Evolutionary conservation across 1,284 basidiomycete genomes (phyloP).

Genomic region (Puccinia novopanici): DNA sequence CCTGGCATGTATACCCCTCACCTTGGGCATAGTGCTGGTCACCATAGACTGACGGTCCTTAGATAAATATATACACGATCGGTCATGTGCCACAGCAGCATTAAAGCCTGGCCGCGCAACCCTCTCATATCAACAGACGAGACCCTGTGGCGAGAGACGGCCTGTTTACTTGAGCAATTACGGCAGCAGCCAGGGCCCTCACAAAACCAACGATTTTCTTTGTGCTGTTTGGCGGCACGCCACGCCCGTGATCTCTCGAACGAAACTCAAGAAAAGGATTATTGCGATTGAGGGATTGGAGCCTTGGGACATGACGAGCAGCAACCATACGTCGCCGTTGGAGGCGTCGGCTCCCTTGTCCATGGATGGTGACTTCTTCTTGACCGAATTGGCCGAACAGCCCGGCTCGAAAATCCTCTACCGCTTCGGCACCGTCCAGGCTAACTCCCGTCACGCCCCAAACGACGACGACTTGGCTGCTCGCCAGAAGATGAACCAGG

Average conservation of each 20-base stretch:
- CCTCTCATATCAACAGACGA: slow-evolving; percentile 9
- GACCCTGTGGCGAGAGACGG: not conserved
- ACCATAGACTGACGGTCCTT: not conserved
- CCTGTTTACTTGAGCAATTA: too few species aligned
- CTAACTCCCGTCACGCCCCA: slow-evolving; percentile 21
- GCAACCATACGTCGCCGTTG: not conserved
- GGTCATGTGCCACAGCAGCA: slow-evolving; percentile 2
- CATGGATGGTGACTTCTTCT: slow-evolving; percentile 17
- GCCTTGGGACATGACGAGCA: not conserved
- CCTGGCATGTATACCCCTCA: too few species aligned
- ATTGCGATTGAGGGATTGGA: too few species aligned
- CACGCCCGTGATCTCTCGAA: too few species aligned
- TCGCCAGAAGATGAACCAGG: slow-evolving; percentile 20
- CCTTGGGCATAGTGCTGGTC: too few species aligned
- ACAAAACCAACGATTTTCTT: not conserved
- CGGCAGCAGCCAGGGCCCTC: too few species aligned
- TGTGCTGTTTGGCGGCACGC: too few species aligned
- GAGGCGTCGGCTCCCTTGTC: too few species aligned
- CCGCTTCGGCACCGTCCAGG: slow-evolving; percentile 31
- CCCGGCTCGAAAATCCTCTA: slow-evolving; percentile 30
- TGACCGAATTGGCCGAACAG: slow-evolving; percentile 41
- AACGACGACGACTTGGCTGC: not conserved
- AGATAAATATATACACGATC: slow-evolving; percentile 1
- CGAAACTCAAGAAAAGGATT: too few species aligned
- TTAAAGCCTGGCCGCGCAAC: not conserved